Evolutionary conservation across 352 stramenopile species (phyloP), one percentile per base, ranked within the genome.

Genomic region (Phytophthora tubulina): DNA sequence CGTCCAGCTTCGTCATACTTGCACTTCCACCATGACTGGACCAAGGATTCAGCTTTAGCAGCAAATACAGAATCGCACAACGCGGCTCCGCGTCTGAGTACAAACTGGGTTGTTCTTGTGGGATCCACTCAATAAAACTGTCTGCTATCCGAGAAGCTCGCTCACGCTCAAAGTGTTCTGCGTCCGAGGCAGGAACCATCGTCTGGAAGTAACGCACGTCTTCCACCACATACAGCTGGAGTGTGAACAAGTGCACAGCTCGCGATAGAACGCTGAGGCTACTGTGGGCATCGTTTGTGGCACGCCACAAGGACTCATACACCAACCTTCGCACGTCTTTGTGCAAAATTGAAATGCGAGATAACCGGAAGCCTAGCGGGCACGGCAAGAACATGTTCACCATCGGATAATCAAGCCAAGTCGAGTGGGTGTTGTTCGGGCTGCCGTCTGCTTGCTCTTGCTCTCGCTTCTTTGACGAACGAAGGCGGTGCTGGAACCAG

Each of bases 141-240:
- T 89, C 74, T 7, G 85, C 73, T 45, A 92, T 57, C 30, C 63
- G 50, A 6, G 63, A 72, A 15, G 82, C 83, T 62, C 88, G 73
- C 2, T 87, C 73, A 11, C 73, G 73, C 49, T 89, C 88, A 46
- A 75, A 55, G 10, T 71, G 69, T 35, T 90, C 76, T 11, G 72
- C 57, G n/a, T 87, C 80, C 1, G 78, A 81, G 5, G 69, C 77
- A 14, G 77, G 58, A 44, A 74, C 73, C 46, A 82, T 85, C n/a
- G 78, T 84, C 53, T 86, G 72, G 21, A 85, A 76, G 56, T 94
- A 94, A 17, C 76, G 80, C 10, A 93, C 70, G 27, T 92, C 85
- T 72, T 93, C 86, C 14, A 96, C 83, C 5, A 94, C 89, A 63
- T 96, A 95, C 30, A 95, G 42, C 42, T 96, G 89, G 17, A 95